phyloP scores from a whole-genome alignment of 495 filamentous ascomycete genomes.

The Penicillium malachiteum region DNA sequence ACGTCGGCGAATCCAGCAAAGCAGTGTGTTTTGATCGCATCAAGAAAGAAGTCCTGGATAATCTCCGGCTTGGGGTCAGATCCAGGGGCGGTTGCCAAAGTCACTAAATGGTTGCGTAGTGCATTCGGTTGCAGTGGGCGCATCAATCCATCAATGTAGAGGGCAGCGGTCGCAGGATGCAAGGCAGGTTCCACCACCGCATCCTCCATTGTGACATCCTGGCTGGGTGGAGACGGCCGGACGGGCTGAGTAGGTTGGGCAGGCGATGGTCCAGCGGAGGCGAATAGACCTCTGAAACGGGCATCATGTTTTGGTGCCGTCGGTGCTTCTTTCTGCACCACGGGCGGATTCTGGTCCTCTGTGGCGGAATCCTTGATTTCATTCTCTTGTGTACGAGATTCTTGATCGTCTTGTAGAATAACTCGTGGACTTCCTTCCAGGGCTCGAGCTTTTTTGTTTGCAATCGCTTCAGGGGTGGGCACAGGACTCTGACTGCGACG shows the following conservation, averaged over 20 bases:
- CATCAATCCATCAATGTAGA: conserved; percentile 93
- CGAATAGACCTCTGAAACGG: conserved; percentile 57
- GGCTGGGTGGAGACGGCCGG: conserved; percentile 16
- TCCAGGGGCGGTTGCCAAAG: conserved; percentile 62
- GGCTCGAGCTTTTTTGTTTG: conserved; percentile 45
- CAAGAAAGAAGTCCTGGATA: conserved; percentile 72
- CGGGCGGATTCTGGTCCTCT: conserved; percentile 8
- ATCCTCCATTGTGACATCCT: conserved; percentile 40
- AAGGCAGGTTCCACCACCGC: conserved; percentile 61
- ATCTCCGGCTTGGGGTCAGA: conserved; percentile 47
- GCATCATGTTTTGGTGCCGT: conserved; percentile 36
- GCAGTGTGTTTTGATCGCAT: conserved; percentile 83
- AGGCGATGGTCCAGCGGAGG: conserved; percentile 23
- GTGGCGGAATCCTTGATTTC: conserved; percentile 2
- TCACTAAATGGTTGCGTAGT: conserved; percentile 65
- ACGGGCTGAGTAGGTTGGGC: not conserved
- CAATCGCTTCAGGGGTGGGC: conserved; percentile 47
- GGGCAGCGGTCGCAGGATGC: conserved; percentile 78
- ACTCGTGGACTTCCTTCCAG: conserved; percentile 28
- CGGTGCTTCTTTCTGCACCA: conserved; percentile 16
- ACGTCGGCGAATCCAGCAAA: conserved; percentile 69
- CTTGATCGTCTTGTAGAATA: conserved; percentile 30
- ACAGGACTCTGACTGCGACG: conserved; percentile 69
- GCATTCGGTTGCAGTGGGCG: conserved; percentile 68
- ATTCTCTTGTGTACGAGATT: conserved; percentile 10